Conservation (phyloP, 305 asterid genomes). For the Solanum hybrid region DNA sequence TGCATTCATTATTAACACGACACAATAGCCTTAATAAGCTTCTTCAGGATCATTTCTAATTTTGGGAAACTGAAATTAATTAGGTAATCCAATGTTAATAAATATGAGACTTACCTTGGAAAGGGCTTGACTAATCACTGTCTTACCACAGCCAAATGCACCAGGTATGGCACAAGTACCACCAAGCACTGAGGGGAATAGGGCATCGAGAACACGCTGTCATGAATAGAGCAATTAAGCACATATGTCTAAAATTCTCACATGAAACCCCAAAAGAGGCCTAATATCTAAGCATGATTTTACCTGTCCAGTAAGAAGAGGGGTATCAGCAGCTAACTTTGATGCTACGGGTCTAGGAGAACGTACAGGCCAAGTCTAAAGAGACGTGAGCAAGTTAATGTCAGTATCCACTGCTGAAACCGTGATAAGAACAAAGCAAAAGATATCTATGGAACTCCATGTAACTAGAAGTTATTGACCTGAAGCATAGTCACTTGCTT, state of each 20-base stretch:
- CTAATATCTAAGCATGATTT: slow-evolving; percentile 5
- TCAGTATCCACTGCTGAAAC: slow-evolving; percentile 12
- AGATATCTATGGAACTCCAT: neutral
- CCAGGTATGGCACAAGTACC: slow-evolving; percentile 99
- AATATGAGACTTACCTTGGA: slow-evolving; percentile 61
- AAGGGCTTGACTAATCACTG: slow-evolving; percentile 98
- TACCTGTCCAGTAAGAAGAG: slow-evolving; percentile 98
- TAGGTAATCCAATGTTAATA: slow-evolving; percentile 6
- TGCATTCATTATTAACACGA: slow-evolving; percentile 30
- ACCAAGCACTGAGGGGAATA: slow-evolving; percentile 98
- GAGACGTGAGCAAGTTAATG: slow-evolving; percentile 9
- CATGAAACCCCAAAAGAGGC: neutral
- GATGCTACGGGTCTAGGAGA: slow-evolving; percentile 93
- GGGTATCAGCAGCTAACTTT: slow-evolving; percentile 97
- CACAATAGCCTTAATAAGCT: slow-evolving; percentile 8
- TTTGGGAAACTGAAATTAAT: neutral
- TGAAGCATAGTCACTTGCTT: slow-evolving; percentile 95
- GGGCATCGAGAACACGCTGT: slow-evolving; percentile 99
- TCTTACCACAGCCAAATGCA: slow-evolving; percentile 99
- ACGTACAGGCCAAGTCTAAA: slow-evolving; percentile 96
- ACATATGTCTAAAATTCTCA: neutral
- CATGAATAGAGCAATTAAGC: slow-evolving; percentile 17
- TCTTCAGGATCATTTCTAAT: neutral
- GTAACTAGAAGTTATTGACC: slow-evolving; percentile 29
- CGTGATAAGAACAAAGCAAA: neutral